phyloP scores from a whole-genome alignment of 805 yeast species.

The Torulaspora quercuum region DNA sequence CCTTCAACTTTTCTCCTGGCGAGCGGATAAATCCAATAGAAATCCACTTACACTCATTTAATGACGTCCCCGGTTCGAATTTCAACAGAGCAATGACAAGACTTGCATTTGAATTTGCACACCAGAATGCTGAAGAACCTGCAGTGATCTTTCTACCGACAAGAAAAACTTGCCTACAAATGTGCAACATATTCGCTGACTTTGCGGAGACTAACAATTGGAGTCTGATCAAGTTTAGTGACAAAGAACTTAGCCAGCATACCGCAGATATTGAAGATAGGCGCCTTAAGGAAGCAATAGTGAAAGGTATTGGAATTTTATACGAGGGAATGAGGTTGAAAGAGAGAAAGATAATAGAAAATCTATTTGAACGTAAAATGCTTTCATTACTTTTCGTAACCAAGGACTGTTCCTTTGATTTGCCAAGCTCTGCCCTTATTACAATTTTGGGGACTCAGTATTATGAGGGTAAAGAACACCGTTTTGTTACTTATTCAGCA shows the following conservation, averaged over 20 bases:
- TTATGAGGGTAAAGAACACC: slow-evolving; percentile 70
- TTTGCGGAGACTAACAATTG: slow-evolving; percentile 39
- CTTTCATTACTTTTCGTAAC: slow-evolving; percentile 59
- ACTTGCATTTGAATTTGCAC: slow-evolving; percentile 46
- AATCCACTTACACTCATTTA: slow-evolving; percentile 52
- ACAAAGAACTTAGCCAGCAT: slow-evolving; percentile 40
- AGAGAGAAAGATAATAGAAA: slow-evolving; percentile 57
- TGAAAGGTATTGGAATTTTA: slow-evolving; percentile 61
- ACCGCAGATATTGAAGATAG: slow-evolving; percentile 47
- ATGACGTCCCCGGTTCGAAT: slow-evolving; percentile 39
- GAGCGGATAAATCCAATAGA: slow-evolving; percentile 56
- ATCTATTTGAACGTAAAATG: slow-evolving; percentile 48
- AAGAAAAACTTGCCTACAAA: slow-evolving; percentile 51
- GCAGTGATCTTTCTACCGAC: slow-evolving; percentile 57
- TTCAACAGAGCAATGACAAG: slow-evolving; percentile 47
- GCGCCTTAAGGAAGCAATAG: slow-evolving; percentile 42
- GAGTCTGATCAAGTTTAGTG: slow-evolving; percentile 35
- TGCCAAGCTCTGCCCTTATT: slow-evolving; percentile 54
- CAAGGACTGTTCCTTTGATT: slow-evolving; percentile 48
- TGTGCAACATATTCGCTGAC: slow-evolving; percentile 45
- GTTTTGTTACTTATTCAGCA: slow-evolving; percentile 65
- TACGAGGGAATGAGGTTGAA: slow-evolving; percentile 53
- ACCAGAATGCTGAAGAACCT: slow-evolving; percentile 32
- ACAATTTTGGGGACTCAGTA: slow-evolving; percentile 67
- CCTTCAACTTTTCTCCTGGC: slow-evolving; percentile 67